Base-by-base conservation (phyloP, 2,329 filamentous ascomycete species). In the Phialemonium atrogriseum region DNA sequence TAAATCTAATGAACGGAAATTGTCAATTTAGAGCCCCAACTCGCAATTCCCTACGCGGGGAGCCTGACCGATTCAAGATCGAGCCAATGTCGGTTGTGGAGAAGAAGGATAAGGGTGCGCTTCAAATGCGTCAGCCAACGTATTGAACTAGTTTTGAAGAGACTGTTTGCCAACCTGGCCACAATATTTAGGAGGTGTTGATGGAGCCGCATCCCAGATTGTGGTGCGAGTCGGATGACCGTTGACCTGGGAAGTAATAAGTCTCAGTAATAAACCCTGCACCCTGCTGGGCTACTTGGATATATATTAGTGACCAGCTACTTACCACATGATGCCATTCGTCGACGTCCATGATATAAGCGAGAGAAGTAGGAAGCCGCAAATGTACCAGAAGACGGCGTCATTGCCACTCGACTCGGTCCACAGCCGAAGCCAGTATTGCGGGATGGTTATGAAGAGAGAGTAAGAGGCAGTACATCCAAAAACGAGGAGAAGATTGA, bases 361-460 rank as follows among this genome's bases (percentile, higher is more conserved):
- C 2, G 56, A 40, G 5, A 62, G 29, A 2, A 51, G 10, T 0
- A 58, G 25, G 24, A 59, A 66, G 0, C 59, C 61, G 4, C 24
- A n/a, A 5, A 54, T 49, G 19, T 59, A 66, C 11, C 58, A 47
- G 10, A 36, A 12, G 0, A 48, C 43, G 14, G 44, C 30, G 2
- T 34, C 37, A 4, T 19, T 35, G 3, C 19, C 35, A 3, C 35
- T 34, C 9, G 41, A 43, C 16, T 59, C 52, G 0, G 57, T 60
- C 60, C 60, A 64, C 30, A 47, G 41, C 29, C 59, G 54, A 0
- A 64, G 33, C 55, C 58, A 63, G 25, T 56, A 58, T 14, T 54
- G 53, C 0, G 60, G 50, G 8, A 58, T 37, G 1, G 47, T 56
- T n/a, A 55, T 47, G 34, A 55, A 60, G 32, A 60, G 51, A 2